Evolutionary conservation across 179 eudicot species (phyloP), one percentile per base, ranked within the genome.

Genomic region (Gypsophila paniculata): DNA sequence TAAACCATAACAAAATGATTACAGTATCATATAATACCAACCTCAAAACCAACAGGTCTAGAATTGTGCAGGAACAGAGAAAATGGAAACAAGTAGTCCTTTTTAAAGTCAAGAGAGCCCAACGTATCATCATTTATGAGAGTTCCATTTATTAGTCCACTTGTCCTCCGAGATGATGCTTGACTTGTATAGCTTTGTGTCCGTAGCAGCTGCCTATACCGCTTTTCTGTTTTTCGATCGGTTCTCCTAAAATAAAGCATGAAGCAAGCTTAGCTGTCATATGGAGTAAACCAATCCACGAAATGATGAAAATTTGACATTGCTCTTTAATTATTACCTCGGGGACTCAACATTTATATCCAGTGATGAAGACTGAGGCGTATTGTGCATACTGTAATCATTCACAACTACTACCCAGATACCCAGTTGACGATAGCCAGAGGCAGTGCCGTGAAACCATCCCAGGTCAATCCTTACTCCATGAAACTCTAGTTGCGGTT

Each of bases 401-500:
- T 82, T 92, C 59, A 82, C 86, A 61, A 85, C 89, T 60, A 82
- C 70, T 53, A 89, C 97, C 86, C 89, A 79, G 29, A 88, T 86
- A 42, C 97, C 96, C 65, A 91, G 77, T 77, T 91, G 95, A 75
- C 89, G 86, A 70, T 86, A 91, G 44, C 97, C 92, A 74, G 89
- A 85, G 61, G 88, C 85, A 58, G 95, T 89, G 72, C 92, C 89
- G 72, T 91, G 97, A 78, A 91, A 89, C 97, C 95, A 87, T 8
- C 94, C 95, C 13, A 91, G 89, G 76, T 91, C 90, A 66, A 91
- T 85, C 77, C 84, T 86, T 12, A 82, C 91, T 26, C 91, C 90
- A 77, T 91, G 97, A 75, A 89, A 89, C 80, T 86, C 90, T 67
- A 91, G 88, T 63, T 91, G 97, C 44, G 95, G 88, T 82, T 91